Conservation (phyloP, 2,329 filamentous ascomycete genomes). For the Magnaporthiopsis rhizophila region DNA sequence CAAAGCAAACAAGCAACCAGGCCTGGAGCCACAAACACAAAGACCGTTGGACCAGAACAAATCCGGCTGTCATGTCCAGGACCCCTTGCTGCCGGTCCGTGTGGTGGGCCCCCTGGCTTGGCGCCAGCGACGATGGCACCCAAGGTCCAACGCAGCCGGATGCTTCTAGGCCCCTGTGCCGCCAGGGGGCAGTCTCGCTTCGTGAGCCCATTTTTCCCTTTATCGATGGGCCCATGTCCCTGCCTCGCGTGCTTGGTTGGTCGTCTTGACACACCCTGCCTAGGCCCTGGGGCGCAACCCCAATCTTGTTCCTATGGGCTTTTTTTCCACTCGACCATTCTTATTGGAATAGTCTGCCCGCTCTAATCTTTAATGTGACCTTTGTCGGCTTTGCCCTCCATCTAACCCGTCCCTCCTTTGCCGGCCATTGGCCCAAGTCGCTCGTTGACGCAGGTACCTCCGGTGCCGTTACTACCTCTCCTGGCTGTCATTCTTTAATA, state of each 20-base stretch:
- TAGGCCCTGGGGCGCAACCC: no score
- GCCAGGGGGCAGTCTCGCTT: background rate
- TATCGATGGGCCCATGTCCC: background rate
- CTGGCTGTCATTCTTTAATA: background rate
- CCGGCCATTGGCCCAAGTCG: background rate
- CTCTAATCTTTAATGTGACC: background rate
- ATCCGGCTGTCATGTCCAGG: background rate
- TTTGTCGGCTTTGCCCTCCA: background rate
- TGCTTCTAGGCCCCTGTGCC: background rate
- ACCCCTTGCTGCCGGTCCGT: background rate
- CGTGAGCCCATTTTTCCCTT: background rate
- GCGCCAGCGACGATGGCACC: background rate
- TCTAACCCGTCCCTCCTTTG: background rate
- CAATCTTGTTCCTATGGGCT: no score
- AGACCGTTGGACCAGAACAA: background rate
- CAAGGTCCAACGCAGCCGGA: background rate
- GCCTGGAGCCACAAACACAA: no score
- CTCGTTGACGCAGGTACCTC: background rate
- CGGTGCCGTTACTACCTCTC: background rate
- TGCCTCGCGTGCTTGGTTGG: background rate
- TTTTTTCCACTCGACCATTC: background rate
- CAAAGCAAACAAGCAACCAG: no score
- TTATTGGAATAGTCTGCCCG: background rate
- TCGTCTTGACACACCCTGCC: background rate
- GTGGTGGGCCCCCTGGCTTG: background rate